Evolutionary conservation across 192 early-diverging fungal species (phyloP), one percentile per base, ranked within the genome.

Genomic region (Dispira parvispora): DNA sequence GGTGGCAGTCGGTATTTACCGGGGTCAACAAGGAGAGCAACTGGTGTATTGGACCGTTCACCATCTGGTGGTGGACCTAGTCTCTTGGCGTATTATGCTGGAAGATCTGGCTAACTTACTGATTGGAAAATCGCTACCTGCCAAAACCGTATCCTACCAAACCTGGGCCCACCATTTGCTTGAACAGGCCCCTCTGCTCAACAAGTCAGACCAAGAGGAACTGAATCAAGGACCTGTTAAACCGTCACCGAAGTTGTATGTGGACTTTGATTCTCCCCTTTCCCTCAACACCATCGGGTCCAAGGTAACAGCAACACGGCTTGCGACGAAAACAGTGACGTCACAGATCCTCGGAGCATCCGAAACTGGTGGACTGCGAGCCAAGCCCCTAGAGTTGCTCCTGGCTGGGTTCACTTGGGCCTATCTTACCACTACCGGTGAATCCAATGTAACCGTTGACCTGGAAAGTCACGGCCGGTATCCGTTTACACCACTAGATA

Each of bases 51-150:
- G 68, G 28, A 58, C 53, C 26, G 45, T 69, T n/a, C 70, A 71
- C 45, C 70, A 71, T 46, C 27, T 71, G 8, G 63, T 65, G 26
- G 42, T 71, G 3, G 70, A 71, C 61, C 45, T 66, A 5, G 70
- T 71, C 13, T 71, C 70, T 3, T 71, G 70, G 70, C 65, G 70
- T 13, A 67, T 71, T 62, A 2, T 71, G 57, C 16, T 71, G 11
- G 70, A 71, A 58, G 67, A 71, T 52, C 38, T 71, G 13, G 28
- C 62, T 25, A 54, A 54, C n/a, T 32, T 71, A 9, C 21, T 61
- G 26, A 50, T 23, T 2, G 52, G 49, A n/a, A 16, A 63, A 42
- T 18, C 58, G 18, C 27, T 70, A 47, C 65, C 65, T 2, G 8
- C 64, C 45, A 70, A 63, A 46, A 63, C 69, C 11, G 55, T 56